Evolutionary conservation across 345 rosid species (phyloP).

Genomic region (Eutrema japonicum): DNA sequence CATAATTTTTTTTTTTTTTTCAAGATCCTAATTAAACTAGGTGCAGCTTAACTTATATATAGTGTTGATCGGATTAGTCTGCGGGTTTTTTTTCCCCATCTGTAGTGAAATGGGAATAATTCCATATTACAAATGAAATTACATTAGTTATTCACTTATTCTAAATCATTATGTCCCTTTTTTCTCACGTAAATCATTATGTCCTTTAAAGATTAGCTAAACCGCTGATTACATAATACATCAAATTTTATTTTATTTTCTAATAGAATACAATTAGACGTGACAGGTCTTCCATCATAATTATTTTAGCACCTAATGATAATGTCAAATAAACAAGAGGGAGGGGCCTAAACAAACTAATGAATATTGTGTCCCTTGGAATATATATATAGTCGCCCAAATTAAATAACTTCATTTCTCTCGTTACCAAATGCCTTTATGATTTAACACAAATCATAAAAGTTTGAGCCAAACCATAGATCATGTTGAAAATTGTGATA

Average conservation of each 20-base stretch:
- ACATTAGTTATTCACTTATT: too few species aligned
- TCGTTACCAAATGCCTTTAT: background rate
- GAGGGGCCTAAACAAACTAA: slow-evolving; percentile 20
- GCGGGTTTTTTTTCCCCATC: background rate
- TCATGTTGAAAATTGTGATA: slow-evolving; percentile 8
- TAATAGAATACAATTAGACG: slow-evolving; percentile 23
- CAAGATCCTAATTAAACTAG: background rate
- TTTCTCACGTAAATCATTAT: background rate
- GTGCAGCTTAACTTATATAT: background rate
- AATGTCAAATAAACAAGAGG: slow-evolving; percentile 22
- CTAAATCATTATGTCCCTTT: background rate
- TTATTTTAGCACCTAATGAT: slow-evolving; percentile 39
- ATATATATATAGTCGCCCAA: slow-evolving; percentile 27
- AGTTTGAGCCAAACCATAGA: slow-evolving; percentile 6
- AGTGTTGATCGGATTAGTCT: background rate
- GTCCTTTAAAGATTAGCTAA: background rate
- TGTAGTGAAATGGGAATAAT: background rate
- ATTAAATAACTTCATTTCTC: background rate
- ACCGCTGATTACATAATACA: slow-evolving; percentile 19
- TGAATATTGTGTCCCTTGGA: slow-evolving; percentile 28
- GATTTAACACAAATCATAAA: background rate
- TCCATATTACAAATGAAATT: background rate
- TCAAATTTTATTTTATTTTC: background rate
- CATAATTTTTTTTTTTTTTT: background rate
- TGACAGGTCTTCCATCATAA: slow-evolving; percentile 27